Evolutionary conservation across 768 basidiomycete species (phyloP), one percentile per base, ranked within the genome.

Genomic region (Boletus coccyginus): DNA sequence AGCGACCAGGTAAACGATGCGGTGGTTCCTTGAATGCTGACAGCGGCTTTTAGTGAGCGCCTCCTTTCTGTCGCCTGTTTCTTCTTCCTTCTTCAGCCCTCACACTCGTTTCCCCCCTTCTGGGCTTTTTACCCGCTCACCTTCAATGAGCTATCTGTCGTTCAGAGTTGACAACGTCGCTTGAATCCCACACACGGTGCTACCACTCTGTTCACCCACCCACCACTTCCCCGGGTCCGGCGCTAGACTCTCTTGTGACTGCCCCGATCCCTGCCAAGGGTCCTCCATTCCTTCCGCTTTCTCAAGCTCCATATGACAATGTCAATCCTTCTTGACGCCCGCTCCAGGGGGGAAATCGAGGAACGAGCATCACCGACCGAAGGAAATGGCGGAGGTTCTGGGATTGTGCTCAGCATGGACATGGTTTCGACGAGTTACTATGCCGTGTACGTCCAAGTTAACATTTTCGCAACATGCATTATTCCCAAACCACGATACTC

Each of bases 341-440:
- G 29, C 35, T 29, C 56, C 42, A 53, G 43, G 44, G 55, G 50
- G 35, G 35, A 58, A 45, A 50, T 36, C 58, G 44, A 55, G 58
- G 41, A 60, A 50, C 57, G 62, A 5, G 47, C 57, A 40, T 38
- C 49, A 7, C 27, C 50, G 32, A 72, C 77, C 52, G 73, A 75
- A 58, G 83, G 83, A 19, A 38, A 62, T 47, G 84, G 83, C 0
- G 82, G 78, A 17, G 50, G 67, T 3, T 78, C 72, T 29, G 89
- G 89, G 6, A 72, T 86, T 29, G 78, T 90, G 13, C 62, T 91
- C 19, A 78, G 77, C 21, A 65, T 90, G 58, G 70, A 83, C 52
- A 71, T 85, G 68, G 74, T 83, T n/a, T 78, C 78, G 2, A 77
- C 73, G 39, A 80, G 80, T 16, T 69, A 78, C 8, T 84, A 77